A percentile compares a stretch with the other conserved stretches of the same genome.
Conservation (phyloP, 2,329 filamentous ascomycete genomes). For the Fusarium sp. region DNA sequence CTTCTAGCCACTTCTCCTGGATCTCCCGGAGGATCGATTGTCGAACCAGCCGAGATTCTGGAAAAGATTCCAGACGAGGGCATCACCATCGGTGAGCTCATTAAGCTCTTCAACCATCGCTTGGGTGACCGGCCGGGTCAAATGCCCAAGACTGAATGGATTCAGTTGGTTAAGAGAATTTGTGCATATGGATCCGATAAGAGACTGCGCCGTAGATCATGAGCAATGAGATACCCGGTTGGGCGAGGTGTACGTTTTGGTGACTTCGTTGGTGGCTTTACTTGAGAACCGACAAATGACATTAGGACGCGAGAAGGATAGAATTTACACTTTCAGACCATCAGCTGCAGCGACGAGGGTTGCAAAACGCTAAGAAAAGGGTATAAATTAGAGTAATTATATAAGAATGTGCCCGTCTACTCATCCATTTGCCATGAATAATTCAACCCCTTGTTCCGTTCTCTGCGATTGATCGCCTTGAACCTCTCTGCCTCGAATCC, state of each 20-base stretch:
- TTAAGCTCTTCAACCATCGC: constrained; percentile 65
- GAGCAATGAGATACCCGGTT: background rate
- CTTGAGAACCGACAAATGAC: background rate
- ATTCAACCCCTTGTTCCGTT: constrained; percentile 81
- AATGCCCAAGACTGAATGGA: constrained; percentile 66
- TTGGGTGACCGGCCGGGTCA: constrained; percentile 63
- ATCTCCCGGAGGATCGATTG: constrained; percentile 49
- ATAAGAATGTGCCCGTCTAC: constrained; percentile 54
- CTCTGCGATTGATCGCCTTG: constrained; percentile 81
- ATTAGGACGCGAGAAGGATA: constrained; percentile 3
- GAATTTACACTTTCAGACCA: background rate
- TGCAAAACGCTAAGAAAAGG: constrained; percentile 30
- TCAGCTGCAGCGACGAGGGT: background rate
- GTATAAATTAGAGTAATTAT: constrained; percentile 39
- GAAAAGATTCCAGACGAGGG: constrained; percentile 65
- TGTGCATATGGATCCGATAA: constrained; percentile 67
- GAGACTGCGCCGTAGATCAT: constrained; percentile 58
- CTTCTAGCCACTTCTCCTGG: constrained; percentile 48
- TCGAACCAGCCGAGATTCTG: constrained; percentile 65
- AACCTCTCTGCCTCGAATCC: constrained; percentile 96
- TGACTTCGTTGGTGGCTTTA: constrained; percentile 7
- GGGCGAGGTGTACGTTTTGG: background rate
- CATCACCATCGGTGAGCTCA: constrained; percentile 64
- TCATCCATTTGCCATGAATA: constrained; percentile 99
- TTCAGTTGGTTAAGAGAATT: constrained; percentile 67